Percentiles rank a stretch among this genome's conserved stretches.
Evolutionary conservation across 1,139 yeast species (phyloP).

Genomic region (Lodderomyces pseudojiufengensis): DNA sequence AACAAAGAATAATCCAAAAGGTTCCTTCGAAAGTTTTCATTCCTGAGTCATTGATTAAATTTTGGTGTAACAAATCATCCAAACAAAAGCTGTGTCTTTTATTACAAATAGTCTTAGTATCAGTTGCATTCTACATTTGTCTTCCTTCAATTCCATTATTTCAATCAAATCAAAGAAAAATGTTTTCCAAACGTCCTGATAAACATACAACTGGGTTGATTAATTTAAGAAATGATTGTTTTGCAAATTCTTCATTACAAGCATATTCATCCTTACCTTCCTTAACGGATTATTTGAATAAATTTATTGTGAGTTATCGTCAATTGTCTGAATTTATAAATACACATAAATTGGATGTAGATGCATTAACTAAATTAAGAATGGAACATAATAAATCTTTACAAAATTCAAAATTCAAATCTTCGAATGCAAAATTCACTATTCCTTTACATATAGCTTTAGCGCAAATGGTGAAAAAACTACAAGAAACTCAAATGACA

Average conservation of each 20-base stretch:
- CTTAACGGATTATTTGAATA: conserved; percentile 59
- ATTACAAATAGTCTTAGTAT: conserved; percentile 12
- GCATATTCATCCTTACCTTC: conserved; percentile 72
- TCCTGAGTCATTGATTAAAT: conserved; percentile 8
- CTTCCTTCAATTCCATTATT: conserved; percentile 18
- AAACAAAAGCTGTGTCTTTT: conserved; percentile 10
- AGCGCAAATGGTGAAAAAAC: conserved; percentile 48
- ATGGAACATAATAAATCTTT: conserved; percentile 11
- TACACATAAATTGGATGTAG: conserved; percentile 21
- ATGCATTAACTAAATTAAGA: conserved; percentile 16
- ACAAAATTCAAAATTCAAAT: conserved; percentile 26
- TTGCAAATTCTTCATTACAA: conserved; percentile 88
- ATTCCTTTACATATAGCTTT: conserved; percentile 57
- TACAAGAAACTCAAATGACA: conserved; percentile 61
- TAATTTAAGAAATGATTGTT: conserved; percentile 84
- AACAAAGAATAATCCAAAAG: conserved; percentile 1
- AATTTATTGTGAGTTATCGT: conserved; percentile 27
- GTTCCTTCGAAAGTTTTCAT: conserved; percentile 5
- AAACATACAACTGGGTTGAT: conserved; percentile 77
- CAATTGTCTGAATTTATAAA: conserved; percentile 27
- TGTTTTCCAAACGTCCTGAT: conserved; percentile 61
- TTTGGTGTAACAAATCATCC: conserved; percentile 12
- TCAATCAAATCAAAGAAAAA: conserved; percentile 13
- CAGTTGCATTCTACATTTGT: conserved; percentile 20
- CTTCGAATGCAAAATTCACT: conserved; percentile 25